Evolutionary conservation across 192 early-diverging fungal species (phyloP).

Genomic region (Coemansia sp.): DNA sequence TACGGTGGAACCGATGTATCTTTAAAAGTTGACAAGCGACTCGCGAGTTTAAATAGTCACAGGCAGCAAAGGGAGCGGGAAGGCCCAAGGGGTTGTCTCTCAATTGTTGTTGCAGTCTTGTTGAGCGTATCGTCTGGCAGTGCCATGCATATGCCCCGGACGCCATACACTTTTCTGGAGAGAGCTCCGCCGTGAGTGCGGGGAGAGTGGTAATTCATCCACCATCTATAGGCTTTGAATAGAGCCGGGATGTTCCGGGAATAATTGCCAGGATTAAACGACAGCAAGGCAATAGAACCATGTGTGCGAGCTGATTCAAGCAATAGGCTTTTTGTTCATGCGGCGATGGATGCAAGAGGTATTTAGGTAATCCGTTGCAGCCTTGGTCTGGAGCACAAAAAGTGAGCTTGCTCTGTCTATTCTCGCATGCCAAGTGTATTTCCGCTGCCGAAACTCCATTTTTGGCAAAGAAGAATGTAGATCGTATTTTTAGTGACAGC

Average conservation of each 20-base stretch:
- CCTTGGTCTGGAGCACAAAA: background rate
- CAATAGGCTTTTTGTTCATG: slow-evolving; percentile 9
- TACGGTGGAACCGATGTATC: background rate
- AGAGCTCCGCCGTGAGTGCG: background rate
- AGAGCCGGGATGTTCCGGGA: background rate
- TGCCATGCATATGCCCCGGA: background rate
- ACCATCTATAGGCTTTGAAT: background rate
- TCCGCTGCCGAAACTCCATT: background rate
- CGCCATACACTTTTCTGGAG: background rate
- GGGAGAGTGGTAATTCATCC: background rate
- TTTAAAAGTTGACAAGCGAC: background rate
- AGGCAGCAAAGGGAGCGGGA: background rate
- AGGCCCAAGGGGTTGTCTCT: background rate
- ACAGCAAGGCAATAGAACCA: background rate
- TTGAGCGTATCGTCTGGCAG: background rate
- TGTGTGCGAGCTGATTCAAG: background rate
- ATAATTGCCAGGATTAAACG: background rate
- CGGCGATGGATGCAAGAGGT: too few relatives aligned
- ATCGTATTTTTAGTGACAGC: background rate
- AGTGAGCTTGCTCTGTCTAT: background rate
- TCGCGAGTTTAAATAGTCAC: background rate
- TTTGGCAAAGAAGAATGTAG: background rate
- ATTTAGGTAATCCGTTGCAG: background rate
- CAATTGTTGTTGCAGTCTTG: background rate
- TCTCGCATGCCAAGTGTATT: background rate